phyloP scores from a whole-genome alignment of 192 early-diverging fungal genomes.

The Coemansia sp. region DNA sequence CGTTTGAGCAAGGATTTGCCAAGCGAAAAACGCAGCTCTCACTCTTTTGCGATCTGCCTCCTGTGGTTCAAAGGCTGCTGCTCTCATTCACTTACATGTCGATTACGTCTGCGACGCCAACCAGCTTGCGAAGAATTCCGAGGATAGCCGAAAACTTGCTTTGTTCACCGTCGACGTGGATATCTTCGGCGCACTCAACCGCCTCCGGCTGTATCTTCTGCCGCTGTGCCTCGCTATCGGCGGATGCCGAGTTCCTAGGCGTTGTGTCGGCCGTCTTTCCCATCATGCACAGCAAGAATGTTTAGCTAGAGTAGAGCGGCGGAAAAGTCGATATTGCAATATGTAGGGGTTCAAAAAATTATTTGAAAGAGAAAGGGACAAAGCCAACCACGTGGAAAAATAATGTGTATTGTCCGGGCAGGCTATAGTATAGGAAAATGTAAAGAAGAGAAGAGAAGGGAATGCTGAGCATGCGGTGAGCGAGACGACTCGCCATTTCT shows the following conservation, averaged over 20 bases:
- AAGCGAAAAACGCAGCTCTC: background rate
- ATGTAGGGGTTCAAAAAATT: background rate
- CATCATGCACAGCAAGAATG: background rate
- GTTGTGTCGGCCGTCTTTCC: conserved; percentile 19
- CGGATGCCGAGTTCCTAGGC: conserved; percentile 35
- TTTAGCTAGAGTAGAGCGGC: background rate
- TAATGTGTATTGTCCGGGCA: background rate
- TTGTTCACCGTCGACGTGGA: conserved; percentile 51
- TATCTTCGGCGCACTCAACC: conserved; percentile 31
- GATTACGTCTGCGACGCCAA: conserved; percentile 68
- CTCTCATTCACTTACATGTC: conserved; percentile 56
- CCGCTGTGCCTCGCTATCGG: conserved; percentile 17
- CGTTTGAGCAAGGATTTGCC: conserved; percentile 9
- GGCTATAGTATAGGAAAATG: background rate
- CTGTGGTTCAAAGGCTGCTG: background rate
- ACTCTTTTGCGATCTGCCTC: no score
- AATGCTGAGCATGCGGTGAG: background rate
- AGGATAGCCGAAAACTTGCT: conserved; percentile 59
- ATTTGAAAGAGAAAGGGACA: background rate
- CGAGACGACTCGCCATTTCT: background rate
- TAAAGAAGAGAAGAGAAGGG: background rate
- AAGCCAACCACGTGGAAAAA: background rate
- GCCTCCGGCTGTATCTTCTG: conserved; percentile 16
- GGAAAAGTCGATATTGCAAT: background rate
- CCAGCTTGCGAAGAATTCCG: conserved; percentile 60